Evolutionary conservation across 108 stramenopile species (phyloP).

Genomic region (Mayamaea pseudoterrestris): DNA sequence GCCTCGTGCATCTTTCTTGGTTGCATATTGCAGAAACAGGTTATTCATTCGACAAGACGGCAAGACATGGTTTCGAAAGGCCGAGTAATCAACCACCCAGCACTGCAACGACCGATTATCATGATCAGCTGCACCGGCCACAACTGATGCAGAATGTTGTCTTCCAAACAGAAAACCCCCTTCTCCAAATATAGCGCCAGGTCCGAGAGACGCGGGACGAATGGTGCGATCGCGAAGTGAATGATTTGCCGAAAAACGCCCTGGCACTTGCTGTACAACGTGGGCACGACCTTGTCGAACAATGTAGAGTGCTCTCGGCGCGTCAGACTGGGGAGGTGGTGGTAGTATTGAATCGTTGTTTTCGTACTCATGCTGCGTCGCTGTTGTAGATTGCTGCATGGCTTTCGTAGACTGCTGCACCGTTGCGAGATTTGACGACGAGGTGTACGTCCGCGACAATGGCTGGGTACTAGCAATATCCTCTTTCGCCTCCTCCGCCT

Average conservation of each 20-base stretch:
- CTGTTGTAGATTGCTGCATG: background rate
- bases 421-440: too few species aligned
- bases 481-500: too few species aligned
- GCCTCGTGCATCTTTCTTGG: constrained; percentile 6
- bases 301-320: constrained; percentile 9
- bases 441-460: too few species aligned
- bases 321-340: background rate
- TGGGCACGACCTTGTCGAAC: constrained; percentile 20
- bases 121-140: constrained; percentile 6
- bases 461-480: too few species aligned
- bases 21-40: constrained; percentile 23
- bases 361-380: too few species aligned
- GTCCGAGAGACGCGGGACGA: constrained; percentile 25
- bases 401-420: too few species aligned
- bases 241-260: too few species aligned
- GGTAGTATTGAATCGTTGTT: too few species aligned
- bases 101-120: constrained; percentile 13
- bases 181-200: constrained; percentile 28
- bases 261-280: constrained; percentile 12
- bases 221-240: too few species aligned
- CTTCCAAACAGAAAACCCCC: constrained; percentile 33
- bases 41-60: constrained; percentile 12
- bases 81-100: constrained; percentile 26
- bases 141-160: constrained; percentile 24
- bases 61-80: constrained; percentile 33